Conservation (phyloP, 2,329 filamentous ascomycete species). For the Claviceps maximensis region DNA sequence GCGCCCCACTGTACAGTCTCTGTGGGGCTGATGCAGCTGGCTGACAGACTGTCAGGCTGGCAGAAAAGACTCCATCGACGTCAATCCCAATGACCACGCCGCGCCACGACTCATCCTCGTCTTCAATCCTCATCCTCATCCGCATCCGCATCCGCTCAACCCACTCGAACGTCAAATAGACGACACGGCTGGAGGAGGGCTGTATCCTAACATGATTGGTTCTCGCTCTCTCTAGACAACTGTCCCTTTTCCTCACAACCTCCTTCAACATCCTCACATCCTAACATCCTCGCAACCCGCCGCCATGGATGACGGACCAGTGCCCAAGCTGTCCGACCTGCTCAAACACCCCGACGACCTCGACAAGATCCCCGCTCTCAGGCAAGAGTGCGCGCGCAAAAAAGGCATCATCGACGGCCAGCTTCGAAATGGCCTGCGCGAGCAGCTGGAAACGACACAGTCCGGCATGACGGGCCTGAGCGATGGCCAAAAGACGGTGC, state of each 20-base stretch:
- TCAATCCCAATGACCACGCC: neutral
- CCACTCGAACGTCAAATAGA: neutral
- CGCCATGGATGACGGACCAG: conserved; percentile 43
- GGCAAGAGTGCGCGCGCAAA: conserved; percentile 86
- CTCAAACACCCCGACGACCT: conserved; percentile 93
- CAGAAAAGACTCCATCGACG: too few species aligned
- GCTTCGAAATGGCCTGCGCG: conserved; percentile 73
- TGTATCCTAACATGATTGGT: neutral
- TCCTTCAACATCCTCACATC: too few species aligned
- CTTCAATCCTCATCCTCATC: too few species aligned
- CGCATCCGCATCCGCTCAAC: neutral
- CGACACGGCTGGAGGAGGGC: neutral
- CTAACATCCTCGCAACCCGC: neutral
- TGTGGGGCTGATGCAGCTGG: too few species aligned
- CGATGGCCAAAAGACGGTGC: conserved; percentile 83
- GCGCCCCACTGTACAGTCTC: too few species aligned
- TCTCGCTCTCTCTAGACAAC: neutral
- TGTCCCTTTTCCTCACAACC: neutral
- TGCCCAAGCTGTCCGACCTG: conserved; percentile 78
- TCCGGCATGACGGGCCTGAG: conserved; percentile 79
- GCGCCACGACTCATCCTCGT: neutral
- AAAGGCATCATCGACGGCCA: conserved; percentile 85
- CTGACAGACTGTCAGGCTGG: too few species aligned
- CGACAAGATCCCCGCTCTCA: conserved; percentile 84
- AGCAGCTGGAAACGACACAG: conserved; percentile 91